phyloP scores from a whole-genome alignment of 345 rosid genomes.

The Tarenaya hassleriana region DNA sequence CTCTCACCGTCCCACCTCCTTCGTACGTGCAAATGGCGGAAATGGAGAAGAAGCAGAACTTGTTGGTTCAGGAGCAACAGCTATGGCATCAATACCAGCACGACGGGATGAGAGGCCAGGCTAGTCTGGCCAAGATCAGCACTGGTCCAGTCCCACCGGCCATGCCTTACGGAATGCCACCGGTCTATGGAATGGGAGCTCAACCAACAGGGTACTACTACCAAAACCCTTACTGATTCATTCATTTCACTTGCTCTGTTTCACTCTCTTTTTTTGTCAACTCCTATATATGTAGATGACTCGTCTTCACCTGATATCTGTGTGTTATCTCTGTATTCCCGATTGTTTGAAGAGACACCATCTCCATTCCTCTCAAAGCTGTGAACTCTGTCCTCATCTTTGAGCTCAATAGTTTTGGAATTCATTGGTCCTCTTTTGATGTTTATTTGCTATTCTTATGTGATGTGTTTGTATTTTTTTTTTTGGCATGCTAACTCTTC shows the following conservation, averaged over 20 bases:
- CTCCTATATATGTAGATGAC: constrained; percentile 1
- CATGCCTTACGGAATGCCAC: constrained; percentile 62
- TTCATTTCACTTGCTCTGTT: constrained; percentile 27
- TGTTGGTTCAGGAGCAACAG: constrained; percentile 61
- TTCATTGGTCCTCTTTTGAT: too few species aligned
- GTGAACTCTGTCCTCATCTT: background rate
- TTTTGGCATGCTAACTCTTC: too few species aligned
- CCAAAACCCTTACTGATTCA: constrained; percentile 35
- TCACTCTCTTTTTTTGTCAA: constrained; percentile 8
- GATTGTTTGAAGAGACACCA: too few species aligned
- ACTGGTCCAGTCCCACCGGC: constrained; percentile 31
- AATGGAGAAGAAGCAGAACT: constrained; percentile 70
- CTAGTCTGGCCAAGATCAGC: constrained; percentile 54
- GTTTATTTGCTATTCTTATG: too few species aligned
- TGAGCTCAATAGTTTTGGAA: constrained; percentile 9
- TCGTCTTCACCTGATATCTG: background rate
- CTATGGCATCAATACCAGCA: constrained; percentile 70
- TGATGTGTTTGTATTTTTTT: too few species aligned
- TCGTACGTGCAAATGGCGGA: constrained; percentile 78
- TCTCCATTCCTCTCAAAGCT: too few species aligned
- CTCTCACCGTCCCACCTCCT: constrained; percentile 59
- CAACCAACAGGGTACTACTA: constrained; percentile 43
- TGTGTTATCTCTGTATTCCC: background rate
- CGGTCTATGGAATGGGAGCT: constrained; percentile 42
- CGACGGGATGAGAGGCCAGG: constrained; percentile 80